phyloP scores from a whole-genome alignment of 441 rosid genomes.

The Manihot esculenta region DNA sequence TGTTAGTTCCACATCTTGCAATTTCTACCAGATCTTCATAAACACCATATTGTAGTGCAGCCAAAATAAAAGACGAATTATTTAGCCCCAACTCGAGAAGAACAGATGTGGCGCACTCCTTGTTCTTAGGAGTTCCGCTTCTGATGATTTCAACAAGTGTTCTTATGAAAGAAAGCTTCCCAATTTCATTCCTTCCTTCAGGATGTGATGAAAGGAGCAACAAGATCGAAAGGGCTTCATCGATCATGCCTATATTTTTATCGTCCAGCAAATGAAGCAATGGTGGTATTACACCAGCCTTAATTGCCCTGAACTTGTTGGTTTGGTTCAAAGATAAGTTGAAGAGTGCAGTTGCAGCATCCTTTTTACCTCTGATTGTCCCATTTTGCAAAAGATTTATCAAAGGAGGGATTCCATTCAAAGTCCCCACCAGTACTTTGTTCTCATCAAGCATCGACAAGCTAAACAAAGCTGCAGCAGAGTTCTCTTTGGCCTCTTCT shows the following conservation, averaged over 20 bases:
- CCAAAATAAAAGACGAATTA: constrained; percentile 43
- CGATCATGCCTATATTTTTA: constrained; percentile 49
- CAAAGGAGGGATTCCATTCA: constrained; percentile 54
- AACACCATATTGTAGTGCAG: constrained; percentile 59
- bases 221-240: constrained; percentile 62
- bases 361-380: constrained; percentile 57
- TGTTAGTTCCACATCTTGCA: constrained; percentile 47
- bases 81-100: constrained; percentile 51
- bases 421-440: constrained; percentile 47
- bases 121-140: constrained; percentile 57
- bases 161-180: constrained; percentile 38
- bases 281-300: constrained; percentile 50
- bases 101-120: constrained; percentile 58
- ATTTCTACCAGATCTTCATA: constrained; percentile 49
- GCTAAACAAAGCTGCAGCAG: constrained; percentile 69
- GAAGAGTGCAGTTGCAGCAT: constrained; percentile 64
- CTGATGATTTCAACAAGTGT: constrained; percentile 48
- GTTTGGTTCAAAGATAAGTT: constrained; percentile 47
- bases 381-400: constrained; percentile 48
- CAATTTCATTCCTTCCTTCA: constrained; percentile 39
- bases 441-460: constrained; percentile 59
- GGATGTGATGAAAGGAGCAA: constrained; percentile 48
- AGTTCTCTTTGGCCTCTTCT: constrained; percentile 51
- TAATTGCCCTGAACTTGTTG: constrained; percentile 54
- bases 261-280: constrained; percentile 45